These are phyloP conservation scores for Boletellus dicymbophilus DNA, from an alignment of 1,284 basidiomycete genomes.

Conservation along the genomic window DNA sequence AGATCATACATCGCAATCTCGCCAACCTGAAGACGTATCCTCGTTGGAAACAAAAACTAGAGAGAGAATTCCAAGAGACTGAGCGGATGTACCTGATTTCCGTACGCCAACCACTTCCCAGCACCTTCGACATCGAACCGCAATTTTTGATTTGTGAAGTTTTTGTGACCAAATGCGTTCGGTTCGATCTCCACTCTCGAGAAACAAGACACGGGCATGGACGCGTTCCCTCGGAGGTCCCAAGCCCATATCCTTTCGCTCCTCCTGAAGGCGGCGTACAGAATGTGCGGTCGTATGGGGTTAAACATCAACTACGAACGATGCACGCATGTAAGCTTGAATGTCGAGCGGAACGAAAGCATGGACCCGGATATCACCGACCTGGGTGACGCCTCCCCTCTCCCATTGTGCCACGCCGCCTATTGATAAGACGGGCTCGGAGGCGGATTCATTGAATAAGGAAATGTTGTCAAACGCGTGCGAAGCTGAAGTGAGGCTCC, in stretches of 20 bases:
- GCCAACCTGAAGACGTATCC: slow-evolving; percentile 42
- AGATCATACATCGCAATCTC: slow-evolving; percentile 49
- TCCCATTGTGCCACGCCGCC: slow-evolving; percentile 37
- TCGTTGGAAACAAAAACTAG: not conserved
- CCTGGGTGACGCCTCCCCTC: slow-evolving; percentile 62
- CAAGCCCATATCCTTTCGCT: slow-evolving; percentile 68
- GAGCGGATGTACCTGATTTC: slow-evolving; percentile 62
- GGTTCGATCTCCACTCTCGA: slow-evolving; percentile 4
- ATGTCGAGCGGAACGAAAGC: not conserved
- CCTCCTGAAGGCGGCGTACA: slow-evolving; percentile 81
- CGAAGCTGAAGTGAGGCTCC: slow-evolving; percentile 54
- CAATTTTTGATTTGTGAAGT: slow-evolving; percentile 72
- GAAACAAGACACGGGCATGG: slow-evolving; percentile 46
- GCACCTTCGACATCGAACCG: slow-evolving; percentile 77
- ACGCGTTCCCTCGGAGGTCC: slow-evolving; percentile 70
- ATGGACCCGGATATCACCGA: slow-evolving; percentile 29
- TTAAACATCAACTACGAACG: slow-evolving; percentile 74
- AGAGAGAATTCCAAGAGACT: not conserved
- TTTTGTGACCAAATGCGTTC: not conserved
- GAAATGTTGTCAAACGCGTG: slow-evolving; percentile 64
- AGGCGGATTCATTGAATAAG: slow-evolving; percentile 68
- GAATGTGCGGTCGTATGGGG: slow-evolving; percentile 64
- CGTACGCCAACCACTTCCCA: slow-evolving; percentile 69
- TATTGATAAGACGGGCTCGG: slow-evolving; percentile 61
- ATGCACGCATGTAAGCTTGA: not conserved